Percentiles rank a stretch among this genome's conserved stretches.
Conservation (phyloP, 1,139 yeast genomes). For the Hyphopichia wangnamkhiaoensis region DNA sequence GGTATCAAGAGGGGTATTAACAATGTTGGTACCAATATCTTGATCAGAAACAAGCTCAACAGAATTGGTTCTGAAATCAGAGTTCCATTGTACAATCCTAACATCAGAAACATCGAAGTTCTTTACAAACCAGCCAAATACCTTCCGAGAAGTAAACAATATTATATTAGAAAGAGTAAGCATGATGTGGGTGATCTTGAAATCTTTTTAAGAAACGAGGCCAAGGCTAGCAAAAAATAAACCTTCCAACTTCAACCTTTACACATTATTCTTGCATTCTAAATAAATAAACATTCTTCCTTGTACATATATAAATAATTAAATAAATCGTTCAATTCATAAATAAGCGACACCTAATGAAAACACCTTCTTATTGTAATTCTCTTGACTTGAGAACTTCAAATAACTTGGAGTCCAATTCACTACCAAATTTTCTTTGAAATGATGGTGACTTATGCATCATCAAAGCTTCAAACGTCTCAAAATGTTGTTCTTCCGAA, state of each 20-base stretch:
- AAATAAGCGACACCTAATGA: too few species aligned
- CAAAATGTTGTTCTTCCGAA: conserved; percentile 22
- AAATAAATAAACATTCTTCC: too few species aligned
- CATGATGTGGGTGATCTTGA: conserved; percentile 83
- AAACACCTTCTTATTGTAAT: too few species aligned
- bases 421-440: conserved; percentile 27
- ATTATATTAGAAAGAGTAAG: conserved; percentile 81
- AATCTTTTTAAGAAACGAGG: conserved; percentile 34
- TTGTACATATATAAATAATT: too few species aligned
- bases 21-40: conserved; percentile 67
- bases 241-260: too few species aligned
- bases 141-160: conserved; percentile 76
- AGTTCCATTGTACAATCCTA: conserved; percentile 77
- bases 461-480: conserved; percentile 49
- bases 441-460: conserved; percentile 39
- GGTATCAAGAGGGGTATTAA: conserved; percentile 65
- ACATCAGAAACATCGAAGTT: conserved; percentile 70
- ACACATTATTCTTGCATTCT: too few species aligned
- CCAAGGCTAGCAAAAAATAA: conserved; percentile 15
- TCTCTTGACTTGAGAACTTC: conserved; percentile 7
- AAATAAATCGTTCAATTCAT: too few species aligned
- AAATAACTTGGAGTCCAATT: conserved; percentile 22
- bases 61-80: conserved; percentile 81
- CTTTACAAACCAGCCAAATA: conserved; percentile 71
- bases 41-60: conserved; percentile 76